Evolutionary conservation across 345 rosid species (phyloP), one percentile per base, ranked within the genome.

Genomic region (Boechera retrofracta): DNA sequence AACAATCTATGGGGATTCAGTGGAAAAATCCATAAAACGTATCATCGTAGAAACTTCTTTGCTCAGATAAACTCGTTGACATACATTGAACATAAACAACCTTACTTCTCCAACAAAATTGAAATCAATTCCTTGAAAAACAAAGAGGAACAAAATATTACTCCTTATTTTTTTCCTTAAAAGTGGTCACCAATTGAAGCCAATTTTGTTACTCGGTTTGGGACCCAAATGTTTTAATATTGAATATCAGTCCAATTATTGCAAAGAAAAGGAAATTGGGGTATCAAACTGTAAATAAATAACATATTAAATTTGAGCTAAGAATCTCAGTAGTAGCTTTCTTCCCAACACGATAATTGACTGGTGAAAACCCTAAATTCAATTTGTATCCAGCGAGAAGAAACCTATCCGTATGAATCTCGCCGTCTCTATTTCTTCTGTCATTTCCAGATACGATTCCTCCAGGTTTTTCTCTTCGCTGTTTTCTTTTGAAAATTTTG

Each of bases 81-180:
- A 77, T 70, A 26, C 80, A 77, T 54, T 70, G 80, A 77, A 77
- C 76, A 55, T 56, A 56, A 77, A 64, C 66, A 69, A 61, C n/a
- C 49, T 67, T 41, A 9, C 54, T 52, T 77, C 11, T 47, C 60
- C 58, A 55, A 6, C 12, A 64, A 77, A 35, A n/a, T 60, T 51
- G 31, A 73, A 73, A 21, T 21, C 24, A 21, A 21, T 21, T 21
- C 24, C 24, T 21, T 21, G 53, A 11, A 63, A 51, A 9, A 29
- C 73, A 69, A 56, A 5, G 28, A 21, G 24, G 24, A 21, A 21
- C 24, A 21, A 21, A 21, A 21, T 21, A 21, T 21, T 21, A 21
- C 24, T 21, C 24, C 24, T 21, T 21, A 21, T 21, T 21, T 21
- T 21, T 21, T 21, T 21, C 24, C 24, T 21, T 21, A 21, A 21